phyloP scores from a whole-genome alignment of 345 rosid species.

The Bretschneidera sinensis region DNA sequence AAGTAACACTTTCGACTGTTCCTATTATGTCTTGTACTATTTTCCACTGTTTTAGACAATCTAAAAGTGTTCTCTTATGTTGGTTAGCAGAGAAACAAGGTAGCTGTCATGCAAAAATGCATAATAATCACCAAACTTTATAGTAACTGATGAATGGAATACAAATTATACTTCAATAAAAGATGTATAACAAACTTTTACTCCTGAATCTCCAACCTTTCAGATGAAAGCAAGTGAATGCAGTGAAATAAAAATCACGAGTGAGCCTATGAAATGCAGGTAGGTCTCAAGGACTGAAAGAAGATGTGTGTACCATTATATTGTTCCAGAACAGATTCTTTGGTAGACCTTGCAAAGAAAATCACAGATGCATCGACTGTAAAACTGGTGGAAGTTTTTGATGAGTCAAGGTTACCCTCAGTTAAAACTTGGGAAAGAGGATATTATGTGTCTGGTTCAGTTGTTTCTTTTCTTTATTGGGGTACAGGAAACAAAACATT shows the following conservation, averaged over 20 bases:
- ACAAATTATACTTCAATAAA: not conserved
- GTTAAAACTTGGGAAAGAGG: no score
- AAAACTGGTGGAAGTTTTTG: no score
- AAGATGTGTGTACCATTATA: not conserved
- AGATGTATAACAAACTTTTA: not conserved
- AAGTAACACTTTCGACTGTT: constrained; percentile 1
- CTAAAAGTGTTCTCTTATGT: not conserved
- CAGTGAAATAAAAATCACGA: no score
- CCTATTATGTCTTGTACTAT: not conserved
- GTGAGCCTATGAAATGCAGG: no score
- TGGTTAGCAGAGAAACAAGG: not conserved
- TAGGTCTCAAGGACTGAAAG: not conserved
- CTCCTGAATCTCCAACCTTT: not conserved
- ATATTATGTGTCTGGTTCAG: no score
- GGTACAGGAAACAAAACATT: no score
- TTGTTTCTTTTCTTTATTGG: no score
- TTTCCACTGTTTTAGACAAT: not conserved
- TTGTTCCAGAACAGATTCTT: not conserved
- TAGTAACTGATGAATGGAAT: not conserved
- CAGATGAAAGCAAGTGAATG: not conserved
- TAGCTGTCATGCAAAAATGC: constrained; percentile 2
- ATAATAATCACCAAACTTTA: constrained; percentile 3
- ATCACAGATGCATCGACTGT: no score
- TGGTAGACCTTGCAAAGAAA: no score
- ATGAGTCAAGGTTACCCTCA: no score